Evolutionary conservation across 2,329 filamentous ascomycete genomes (phyloP), one percentile per base, ranked within the genome.

Genomic region (Hortaea werneckii): DNA sequence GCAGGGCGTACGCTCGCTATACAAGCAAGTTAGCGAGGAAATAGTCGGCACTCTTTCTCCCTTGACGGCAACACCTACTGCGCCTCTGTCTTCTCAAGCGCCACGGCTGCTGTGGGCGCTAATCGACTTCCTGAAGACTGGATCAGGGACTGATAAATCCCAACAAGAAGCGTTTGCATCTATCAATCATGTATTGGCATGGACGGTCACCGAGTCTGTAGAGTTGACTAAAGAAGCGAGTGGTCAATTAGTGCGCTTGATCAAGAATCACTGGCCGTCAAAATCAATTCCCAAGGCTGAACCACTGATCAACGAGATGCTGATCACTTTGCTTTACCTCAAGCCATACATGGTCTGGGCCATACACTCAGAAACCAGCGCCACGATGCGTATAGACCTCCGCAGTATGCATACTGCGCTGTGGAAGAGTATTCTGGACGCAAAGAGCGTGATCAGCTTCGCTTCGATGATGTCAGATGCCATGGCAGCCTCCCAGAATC

Each of bases 381-480:
- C 50, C n/a, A 30, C 45, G n/a, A 38, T 64, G 20, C 45, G 48
- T n/a, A 20, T 43, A 35, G 61, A 64, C 20, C 37, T 94, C 5
- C 78, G 83, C 51, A 76, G 77, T n/a, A 65, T 95, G 1, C 61
- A 81, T 30, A 82, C 88, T 39, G 72, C 76, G 4, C 66, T 98
- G n/a, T 83, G 82, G 68, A 69, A 6, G 90, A 95, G 57, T 96
- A 96, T 64, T 73, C 78, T 4, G 77, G 87, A 49, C 73, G 79
- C 32, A 9, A 35, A n/a, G 80, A 85, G 41, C 79, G 79, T 48
- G 81, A 85, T 41, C 78, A 82, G 34, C 72, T 96, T 8, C 83
- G 87, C 52, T 67, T 94, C n/a, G 80, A 86, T 49, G 85, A 95
- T 56, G 61, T 95, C 59, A 73, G 40, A 54, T 70, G 54, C 61